Evolutionary conservation across 2,329 filamentous ascomycete genomes (phyloP).

Genomic region (Ceratocystis variospora): DNA sequence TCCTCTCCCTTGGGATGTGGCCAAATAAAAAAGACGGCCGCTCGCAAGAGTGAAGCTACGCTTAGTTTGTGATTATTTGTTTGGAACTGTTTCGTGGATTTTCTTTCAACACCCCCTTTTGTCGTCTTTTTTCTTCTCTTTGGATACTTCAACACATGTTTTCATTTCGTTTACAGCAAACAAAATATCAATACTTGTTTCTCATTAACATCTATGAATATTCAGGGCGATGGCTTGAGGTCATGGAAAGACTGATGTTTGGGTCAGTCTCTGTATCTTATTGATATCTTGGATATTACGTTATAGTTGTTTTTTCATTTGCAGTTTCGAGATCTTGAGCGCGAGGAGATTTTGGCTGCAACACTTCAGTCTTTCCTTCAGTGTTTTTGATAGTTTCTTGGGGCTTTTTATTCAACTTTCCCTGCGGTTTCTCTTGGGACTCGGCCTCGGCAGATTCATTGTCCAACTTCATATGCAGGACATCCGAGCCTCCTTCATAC

Average conservation of each 20-base stretch:
- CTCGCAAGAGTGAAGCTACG: neutral
- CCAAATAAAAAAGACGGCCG: constrained; percentile 20
- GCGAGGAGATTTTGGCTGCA: neutral
- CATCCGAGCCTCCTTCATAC: constrained; percentile 76
- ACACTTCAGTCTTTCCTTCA: neutral
- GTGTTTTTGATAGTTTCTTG: neutral
- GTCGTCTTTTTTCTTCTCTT: neutral
- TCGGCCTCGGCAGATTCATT: neutral
- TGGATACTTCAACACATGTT: constrained; percentile 6
- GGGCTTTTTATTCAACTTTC: neutral
- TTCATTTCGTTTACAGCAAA: neutral
- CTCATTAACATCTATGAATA: neutral
- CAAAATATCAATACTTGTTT: neutral
- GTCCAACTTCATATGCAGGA: constrained; percentile 45
- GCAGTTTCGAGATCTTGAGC: neutral
- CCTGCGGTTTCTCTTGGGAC: constrained; percentile 21
- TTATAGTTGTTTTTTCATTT: neutral
- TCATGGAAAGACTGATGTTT: neutral
- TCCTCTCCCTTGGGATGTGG: constrained; percentile 50
- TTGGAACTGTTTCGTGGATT: neutral
- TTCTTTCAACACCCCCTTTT: constrained; percentile 3
- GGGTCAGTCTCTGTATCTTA: neutral
- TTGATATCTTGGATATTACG: neutral
- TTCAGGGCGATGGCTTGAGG: neutral
- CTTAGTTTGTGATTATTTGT: constrained; percentile 1